Percentiles rank a stretch among this genome's conserved stretches.
phyloP scores from a whole-genome alignment of 208 protist species.

The Acanthamoeba culbertsoni region DNA sequence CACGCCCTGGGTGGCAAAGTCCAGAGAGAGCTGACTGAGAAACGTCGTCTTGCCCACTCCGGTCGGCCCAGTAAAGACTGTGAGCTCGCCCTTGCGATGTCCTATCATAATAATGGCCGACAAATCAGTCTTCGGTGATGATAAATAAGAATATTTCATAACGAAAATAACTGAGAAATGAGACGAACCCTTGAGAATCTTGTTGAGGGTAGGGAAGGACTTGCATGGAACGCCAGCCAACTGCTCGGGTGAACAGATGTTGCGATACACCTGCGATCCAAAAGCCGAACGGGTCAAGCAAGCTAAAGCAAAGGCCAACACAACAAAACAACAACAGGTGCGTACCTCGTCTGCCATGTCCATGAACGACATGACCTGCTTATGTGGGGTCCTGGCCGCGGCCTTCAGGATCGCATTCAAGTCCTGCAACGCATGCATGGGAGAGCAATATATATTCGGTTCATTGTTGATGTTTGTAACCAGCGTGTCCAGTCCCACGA shows the following conservation, averaged over 20 bases:
- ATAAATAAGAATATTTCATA: too few species aligned
- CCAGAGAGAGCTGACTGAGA: conserved; percentile 78
- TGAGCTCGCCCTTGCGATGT: conserved; percentile 77
- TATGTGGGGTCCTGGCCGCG: conserved; percentile 37
- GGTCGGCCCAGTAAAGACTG: conserved; percentile 83
- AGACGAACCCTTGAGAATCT: conserved; percentile 76
- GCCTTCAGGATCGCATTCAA: neutral
- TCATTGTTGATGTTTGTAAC: too few species aligned
- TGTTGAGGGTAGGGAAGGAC: conserved; percentile 75
- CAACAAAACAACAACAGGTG: too few species aligned
- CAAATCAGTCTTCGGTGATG: neutral
- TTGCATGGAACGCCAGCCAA: conserved; percentile 59
- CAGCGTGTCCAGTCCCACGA: too few species aligned
- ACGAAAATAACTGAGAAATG: neutral
- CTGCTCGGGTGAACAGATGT: conserved; percentile 42
- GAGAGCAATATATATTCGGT: too few species aligned
- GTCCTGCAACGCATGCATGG: too few species aligned
- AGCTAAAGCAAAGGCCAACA: neutral
- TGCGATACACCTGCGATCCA: neutral
- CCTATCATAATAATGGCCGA: conserved; percentile 75
- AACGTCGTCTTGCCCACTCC: conserved; percentile 78
- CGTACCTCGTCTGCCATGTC: conserved; percentile 49
- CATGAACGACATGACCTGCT: conserved; percentile 55
- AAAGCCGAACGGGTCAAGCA: neutral
- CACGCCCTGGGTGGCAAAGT: conserved; percentile 78